Evolutionary conservation across 2,329 filamentous ascomycete genomes (phyloP).

Genomic region (Cadophora malorum): DNA sequence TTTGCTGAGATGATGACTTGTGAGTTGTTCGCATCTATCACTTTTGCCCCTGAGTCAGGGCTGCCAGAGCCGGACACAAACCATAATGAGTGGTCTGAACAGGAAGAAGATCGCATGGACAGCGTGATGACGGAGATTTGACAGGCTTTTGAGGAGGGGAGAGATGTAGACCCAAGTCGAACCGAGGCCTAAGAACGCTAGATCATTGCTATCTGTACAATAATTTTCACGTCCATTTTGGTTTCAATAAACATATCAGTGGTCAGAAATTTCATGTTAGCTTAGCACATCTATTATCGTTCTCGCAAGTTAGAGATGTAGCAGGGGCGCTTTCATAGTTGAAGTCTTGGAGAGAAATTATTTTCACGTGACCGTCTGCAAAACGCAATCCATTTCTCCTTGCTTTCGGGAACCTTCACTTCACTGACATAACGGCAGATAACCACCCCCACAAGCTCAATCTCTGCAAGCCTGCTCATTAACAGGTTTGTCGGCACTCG

Average conservation of each 20-base stretch:
- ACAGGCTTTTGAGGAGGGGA: neutral
- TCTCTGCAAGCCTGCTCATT: neutral
- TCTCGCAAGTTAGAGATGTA: neutral
- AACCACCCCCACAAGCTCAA: neutral
- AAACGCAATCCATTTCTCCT: no score
- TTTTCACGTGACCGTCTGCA: no score
- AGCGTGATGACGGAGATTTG: neutral
- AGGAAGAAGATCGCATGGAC: neutral
- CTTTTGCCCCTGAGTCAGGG: neutral
- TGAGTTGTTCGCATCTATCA: slow-evolving; percentile 13
- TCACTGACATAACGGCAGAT: neutral
- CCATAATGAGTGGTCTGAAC: neutral
- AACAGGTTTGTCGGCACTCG: neutral
- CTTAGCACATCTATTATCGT: neutral
- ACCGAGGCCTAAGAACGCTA: neutral
- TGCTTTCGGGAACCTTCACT: neutral
- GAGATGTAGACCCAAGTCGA: neutral
- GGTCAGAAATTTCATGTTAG: neutral
- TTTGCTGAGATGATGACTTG: neutral
- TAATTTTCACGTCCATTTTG: neutral
- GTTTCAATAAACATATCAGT: neutral
- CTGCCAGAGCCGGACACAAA: neutral
- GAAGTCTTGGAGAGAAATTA: no score
- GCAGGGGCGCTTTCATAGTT: no score
- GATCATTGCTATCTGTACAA: neutral